phyloP scores from a whole-genome alignment of 2,329 filamentous ascomycete species.

The Knufia petricola region DNA sequence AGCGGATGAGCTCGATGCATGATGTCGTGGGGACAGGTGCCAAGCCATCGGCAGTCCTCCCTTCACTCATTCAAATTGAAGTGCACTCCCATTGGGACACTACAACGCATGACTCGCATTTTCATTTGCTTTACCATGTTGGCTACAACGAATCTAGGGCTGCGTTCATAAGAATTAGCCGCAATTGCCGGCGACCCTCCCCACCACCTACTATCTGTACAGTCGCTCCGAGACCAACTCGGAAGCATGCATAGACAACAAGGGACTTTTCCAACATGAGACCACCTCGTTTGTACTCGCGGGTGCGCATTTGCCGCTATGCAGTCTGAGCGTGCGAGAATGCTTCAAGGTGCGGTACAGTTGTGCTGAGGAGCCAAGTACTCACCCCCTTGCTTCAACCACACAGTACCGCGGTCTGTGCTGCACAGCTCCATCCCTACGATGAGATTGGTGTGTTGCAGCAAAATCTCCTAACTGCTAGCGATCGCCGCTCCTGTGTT shows the following conservation, averaged over 20 bases:
- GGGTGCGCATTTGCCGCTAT: not conserved
- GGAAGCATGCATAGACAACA: too few species aligned
- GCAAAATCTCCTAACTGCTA: not conserved
- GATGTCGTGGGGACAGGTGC: not conserved
- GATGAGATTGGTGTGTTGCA: not conserved
- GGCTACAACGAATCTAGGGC: too few species aligned
- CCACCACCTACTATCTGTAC: too few species aligned
- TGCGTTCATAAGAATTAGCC: too few species aligned
- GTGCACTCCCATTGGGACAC: too few species aligned
- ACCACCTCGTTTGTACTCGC: not conserved
- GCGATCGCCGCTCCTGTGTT: not conserved
- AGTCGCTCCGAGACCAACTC: too few species aligned
- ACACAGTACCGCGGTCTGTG: not conserved
- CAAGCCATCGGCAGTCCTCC: not conserved
- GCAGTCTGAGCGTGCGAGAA: not conserved
- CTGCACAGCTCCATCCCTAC: not conserved
- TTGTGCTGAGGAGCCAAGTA: not conserved
- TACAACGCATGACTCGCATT: too few species aligned
- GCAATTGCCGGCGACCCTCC: too few species aligned
- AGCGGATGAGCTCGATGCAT: conserved; percentile 45
- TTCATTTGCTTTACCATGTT: too few species aligned
- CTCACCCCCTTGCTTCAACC: conserved; percentile 4
- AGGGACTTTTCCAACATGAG: too few species aligned
- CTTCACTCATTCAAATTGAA: too few species aligned
- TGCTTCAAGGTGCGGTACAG: not conserved